Base-by-base conservation (phyloP, 2,329 filamentous ascomycete genomes). In the Rosellinia necatrix region DNA sequence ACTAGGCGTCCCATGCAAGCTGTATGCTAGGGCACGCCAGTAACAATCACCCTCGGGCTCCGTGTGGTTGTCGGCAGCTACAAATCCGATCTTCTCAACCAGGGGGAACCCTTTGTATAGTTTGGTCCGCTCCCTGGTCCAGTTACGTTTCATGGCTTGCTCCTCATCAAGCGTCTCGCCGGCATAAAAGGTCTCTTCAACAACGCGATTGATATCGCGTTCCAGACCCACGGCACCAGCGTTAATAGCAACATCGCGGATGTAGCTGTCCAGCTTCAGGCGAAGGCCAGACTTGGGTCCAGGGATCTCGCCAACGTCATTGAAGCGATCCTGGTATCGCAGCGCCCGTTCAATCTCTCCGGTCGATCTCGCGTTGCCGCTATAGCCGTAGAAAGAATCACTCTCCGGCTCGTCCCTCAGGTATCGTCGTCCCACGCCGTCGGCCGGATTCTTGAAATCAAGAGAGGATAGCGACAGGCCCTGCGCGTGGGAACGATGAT, bases 81-180 rank as follows among this genome's bases (percentile, higher is more conserved):
- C 42, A 42, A 73, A 71, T 3, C 61, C 63, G n/a, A 73, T 65
- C 6, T 68, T 53, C 52, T 73, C 70, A 13, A 72, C 64, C 38
- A 73, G 62, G 3, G 72, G 71, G 29, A 72, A 68, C 1, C 71
- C 70, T n/a, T 56, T 58, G 44, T 37, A 48, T 15, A 49, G 15
- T 10, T 43, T 29, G 6, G 29, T 35, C 6, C 3, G 0, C 3
- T 43, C 8, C 4, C 41, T 24, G 19, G 19, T 32, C 48, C 51
- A 55, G 34, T 19, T 24, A 3, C 12, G 21, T 1, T 32, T 25
- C 17, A 53, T n/a, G 8, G 57, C 57, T 25, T 49, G 48, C 32
- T 59, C 53, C 19, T 59, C 53, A 22, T 59, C 53, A 13, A 49
- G 4, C n/a, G 53, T 57, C 29, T 46, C 43, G 9, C 44, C 25